Conservation (phyloP, 345 rosid genomes). For the Aquilaria yunnanensis region DNA sequence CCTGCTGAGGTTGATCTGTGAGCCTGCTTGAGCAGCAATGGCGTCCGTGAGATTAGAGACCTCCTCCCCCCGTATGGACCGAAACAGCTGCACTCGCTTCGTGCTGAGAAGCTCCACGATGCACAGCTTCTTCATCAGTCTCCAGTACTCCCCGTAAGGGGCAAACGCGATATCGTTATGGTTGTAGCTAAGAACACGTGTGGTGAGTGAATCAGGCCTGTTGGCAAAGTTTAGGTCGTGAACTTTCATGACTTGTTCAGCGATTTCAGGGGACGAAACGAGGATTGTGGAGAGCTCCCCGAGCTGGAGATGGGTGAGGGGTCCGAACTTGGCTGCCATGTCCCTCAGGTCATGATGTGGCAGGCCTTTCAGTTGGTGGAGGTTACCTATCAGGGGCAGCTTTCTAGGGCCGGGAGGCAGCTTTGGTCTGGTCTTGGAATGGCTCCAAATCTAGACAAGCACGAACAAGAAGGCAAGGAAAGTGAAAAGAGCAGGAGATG, state of each 20-base stretch:
- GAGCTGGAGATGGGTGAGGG: conserved; percentile 6
- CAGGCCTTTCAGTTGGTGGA: conserved; percentile 1
- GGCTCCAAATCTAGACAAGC: not conserved
- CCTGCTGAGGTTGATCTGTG: not conserved
- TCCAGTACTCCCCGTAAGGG: conserved; percentile 4
- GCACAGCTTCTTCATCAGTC: not conserved
- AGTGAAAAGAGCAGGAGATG: not conserved
- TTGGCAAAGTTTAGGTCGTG: not conserved
- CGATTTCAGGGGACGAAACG: conserved; percentile 11
- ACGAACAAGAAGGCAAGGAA: not conserved
- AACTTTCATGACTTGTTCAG: not conserved
- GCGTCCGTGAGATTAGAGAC: not conserved
- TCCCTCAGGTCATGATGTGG: conserved; percentile 5
- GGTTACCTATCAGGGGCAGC: conserved; percentile 7
- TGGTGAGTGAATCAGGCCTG: not conserved
- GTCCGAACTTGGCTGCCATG: conserved; percentile 8
- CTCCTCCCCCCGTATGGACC: not conserved
- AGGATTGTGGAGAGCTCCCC: conserved; percentile 1
- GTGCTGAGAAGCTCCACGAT: conserved; percentile 3
- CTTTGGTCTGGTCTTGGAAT: not conserved
- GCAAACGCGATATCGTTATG: not conserved
- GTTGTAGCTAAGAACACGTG: not conserved
- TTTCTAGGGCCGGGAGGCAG: conserved; percentile 10
- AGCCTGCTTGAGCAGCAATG: not conserved
- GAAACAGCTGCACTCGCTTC: not conserved